Evolutionary conservation across 2,329 filamentous ascomycete species (phyloP), one percentile per base, ranked within the genome.

Genomic region (Coniochaeta hoffmannii): DNA sequence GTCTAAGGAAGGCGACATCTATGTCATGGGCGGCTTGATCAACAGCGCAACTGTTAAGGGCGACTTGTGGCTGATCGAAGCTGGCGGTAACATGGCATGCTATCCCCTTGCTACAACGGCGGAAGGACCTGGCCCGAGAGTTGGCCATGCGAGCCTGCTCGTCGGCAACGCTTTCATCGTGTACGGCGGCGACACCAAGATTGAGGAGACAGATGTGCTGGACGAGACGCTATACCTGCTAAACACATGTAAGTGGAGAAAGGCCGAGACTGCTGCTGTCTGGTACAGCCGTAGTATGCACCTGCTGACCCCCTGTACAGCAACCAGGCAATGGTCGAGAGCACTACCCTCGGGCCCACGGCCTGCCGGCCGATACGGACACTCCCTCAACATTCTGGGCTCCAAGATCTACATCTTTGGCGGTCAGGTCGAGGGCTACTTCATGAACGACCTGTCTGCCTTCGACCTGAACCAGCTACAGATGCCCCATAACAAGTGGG

Each of bases 91-190:
- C 68, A 84, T 97, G 77, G 83, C 90, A 22, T 97, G 94, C 71
- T 96, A 95, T 68, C 93, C 92, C 24, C 84, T 99, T 55, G 84
- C 88, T 11, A 97, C 94, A 0, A 94, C 91, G 0, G 89, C 91
- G 19, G 94, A 99, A 71, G 94, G 94, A 0, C 95, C 94, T 1
- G 92, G 94, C 4, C 94, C 95, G 1, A 84, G 94, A 74, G 94
- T 99, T 53, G 94, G 94, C 3, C 94, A 99, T 73, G 82, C 93
- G 19, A 95, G 92, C 76, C 77, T 99, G 65, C 79, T 99, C 15
- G 94, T 99, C 54, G 95, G 95, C 56, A 99, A 99, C 71, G 94
- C 94, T 0, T 99, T 97, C 69, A 99, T 99, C 63, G 94, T 99
- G 12, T 99, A 97, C 67, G 95, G 94, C 52, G 94, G 94, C 67